These are phyloP conservation scores for Flaveria trinervia DNA, from an alignment of 129 eudicot species.

Conservation along the genomic window DNA sequence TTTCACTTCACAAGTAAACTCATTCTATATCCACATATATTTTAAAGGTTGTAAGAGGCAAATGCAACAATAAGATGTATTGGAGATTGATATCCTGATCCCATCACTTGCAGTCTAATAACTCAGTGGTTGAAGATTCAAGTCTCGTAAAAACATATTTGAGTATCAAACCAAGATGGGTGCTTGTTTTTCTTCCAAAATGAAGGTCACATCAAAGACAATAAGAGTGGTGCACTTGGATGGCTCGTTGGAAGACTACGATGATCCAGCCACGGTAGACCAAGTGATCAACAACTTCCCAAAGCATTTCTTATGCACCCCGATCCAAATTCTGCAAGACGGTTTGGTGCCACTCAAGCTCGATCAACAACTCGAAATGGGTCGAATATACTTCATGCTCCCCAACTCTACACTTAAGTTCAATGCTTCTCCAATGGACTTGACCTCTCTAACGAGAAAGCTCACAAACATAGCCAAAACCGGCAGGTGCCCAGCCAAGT, in stretches of 20 bases:
- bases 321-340: slow-evolving; percentile 39
- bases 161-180: not conserved
- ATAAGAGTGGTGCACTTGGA: slow-evolving; percentile 48
- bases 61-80: no score
- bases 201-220: not conserved
- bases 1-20: slow-evolving; percentile 16
- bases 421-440: slow-evolving; percentile 46
- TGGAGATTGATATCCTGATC: no score
- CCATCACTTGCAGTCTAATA: no score
- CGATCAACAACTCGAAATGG: slow-evolving; percentile 32
- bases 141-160: no score
- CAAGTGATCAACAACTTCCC: slow-evolving; percentile 43
- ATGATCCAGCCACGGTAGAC: slow-evolving; percentile 39
- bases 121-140: no score
- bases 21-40: not conserved
- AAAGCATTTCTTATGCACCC: slow-evolving; percentile 53
- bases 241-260: slow-evolving; percentile 46
- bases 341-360: slow-evolving; percentile 41
- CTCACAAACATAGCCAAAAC: slow-evolving; percentile 42
- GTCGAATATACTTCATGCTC: slow-evolving; percentile 51
- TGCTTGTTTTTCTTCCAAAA: slow-evolving; percentile 20
- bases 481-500: not conserved
- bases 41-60: no score
- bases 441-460: slow-evolving; percentile 44
- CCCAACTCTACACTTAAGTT: slow-evolving; percentile 45